Percentiles rank a stretch among this genome's conserved stretches.
Evolutionary conservation across 257 asterid species (phyloP).

Genomic region (Solanum acaule): DNA sequence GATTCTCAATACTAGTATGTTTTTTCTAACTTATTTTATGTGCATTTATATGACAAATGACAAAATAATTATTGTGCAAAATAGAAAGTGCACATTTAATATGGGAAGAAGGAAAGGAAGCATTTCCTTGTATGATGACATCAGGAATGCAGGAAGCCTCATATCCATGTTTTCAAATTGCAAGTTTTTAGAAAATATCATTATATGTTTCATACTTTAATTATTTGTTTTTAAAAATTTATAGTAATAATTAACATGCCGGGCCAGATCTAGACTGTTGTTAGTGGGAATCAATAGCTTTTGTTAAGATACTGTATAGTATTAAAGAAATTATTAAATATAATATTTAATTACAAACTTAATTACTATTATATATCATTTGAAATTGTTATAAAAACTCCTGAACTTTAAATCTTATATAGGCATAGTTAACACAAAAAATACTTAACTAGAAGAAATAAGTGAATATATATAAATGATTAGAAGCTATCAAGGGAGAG

Average conservation of each 20-base stretch:
- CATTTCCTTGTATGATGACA: background rate
- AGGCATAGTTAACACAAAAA: background rate
- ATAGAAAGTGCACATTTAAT: no score
- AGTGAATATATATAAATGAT: background rate
- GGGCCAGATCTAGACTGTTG: background rate
- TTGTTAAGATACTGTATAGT: background rate
- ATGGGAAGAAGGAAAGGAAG: no score
- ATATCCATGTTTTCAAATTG: background rate
- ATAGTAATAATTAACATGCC: no score
- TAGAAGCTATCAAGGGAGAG: background rate
- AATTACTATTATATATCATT: background rate
- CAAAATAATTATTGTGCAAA: no score
- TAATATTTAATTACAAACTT: background rate
- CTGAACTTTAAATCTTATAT: background rate
- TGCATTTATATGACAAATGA: no score
- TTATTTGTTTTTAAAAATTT: no score
- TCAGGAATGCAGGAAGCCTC: background rate
- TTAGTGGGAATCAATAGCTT: background rate
- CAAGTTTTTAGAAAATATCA: background rate
- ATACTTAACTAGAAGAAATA: background rate
- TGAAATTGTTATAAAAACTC: background rate
- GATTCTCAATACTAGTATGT: no score
- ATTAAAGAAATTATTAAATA: background rate
- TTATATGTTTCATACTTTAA: no score
- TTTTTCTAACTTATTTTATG: no score